These are phyloP conservation scores for Mucor velutinosus DNA, from an alignment of 371 early-diverging fungal species.

Conservation along the genomic window DNA sequence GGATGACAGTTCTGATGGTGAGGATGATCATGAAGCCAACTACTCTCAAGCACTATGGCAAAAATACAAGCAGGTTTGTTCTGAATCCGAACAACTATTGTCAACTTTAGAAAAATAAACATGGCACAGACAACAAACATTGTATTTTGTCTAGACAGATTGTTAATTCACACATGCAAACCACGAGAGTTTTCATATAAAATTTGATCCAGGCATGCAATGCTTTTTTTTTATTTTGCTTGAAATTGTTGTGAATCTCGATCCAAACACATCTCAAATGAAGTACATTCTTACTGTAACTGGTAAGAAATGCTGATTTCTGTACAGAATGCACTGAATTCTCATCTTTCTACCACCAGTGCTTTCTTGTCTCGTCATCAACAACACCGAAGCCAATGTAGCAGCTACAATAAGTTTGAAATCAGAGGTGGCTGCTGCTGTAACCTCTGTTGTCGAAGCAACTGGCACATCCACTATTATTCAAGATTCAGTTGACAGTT, in stretches of 20 bases:
- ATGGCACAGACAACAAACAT: not conserved
- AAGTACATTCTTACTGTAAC: slow-evolving; percentile 1
- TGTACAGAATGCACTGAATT: too few relatives aligned
- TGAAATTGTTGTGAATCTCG: not conserved
- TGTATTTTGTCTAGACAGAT: not conserved
- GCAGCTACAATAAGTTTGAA: not conserved
- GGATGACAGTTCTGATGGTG: not conserved
- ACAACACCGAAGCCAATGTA: not conserved
- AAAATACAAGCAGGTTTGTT: slow-evolving; percentile 11
- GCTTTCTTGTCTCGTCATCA: not conserved
- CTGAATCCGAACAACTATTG: not conserved
- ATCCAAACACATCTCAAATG: not conserved
- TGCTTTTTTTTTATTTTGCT: not conserved
- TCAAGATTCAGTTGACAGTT: not conserved
- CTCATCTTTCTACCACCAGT: not conserved
- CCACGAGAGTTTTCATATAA: not conserved
- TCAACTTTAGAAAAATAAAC: slow-evolving; percentile 5
- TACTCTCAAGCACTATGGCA: slow-evolving; percentile 8
- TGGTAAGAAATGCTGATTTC: too few relatives aligned
- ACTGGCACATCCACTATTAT: not conserved
- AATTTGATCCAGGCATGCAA: not conserved
- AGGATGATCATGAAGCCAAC: not conserved
- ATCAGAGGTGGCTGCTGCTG: not conserved
- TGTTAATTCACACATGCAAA: not conserved
- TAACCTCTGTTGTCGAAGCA: not conserved